A percentile compares a stretch with the other conserved stretches of the same genome.
These are phyloP conservation scores for Termitomyces sp. DNA, from an alignment of 768 basidiomycete species.

Conservation along the genomic window DNA sequence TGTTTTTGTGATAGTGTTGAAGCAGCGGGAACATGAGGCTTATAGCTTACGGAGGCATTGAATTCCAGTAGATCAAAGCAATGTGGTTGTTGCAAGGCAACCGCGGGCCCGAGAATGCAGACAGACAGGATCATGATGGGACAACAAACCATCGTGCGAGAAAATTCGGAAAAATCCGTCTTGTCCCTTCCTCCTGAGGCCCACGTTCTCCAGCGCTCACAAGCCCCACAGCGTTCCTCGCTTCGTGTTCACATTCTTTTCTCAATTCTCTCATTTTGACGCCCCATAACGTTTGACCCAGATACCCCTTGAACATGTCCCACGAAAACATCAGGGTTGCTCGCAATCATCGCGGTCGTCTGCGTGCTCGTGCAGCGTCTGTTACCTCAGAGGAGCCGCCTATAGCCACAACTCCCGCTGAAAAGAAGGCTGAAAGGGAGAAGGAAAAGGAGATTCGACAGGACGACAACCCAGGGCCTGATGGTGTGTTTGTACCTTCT, in stretches of 20 bases:
- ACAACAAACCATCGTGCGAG: background rate
- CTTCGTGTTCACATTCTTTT: constrained; percentile 12
- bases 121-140: too few species aligned
- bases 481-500: background rate
- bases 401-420: background rate
- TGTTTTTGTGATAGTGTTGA: background rate
- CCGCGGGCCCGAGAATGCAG: background rate
- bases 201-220: background rate
- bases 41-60: background rate
- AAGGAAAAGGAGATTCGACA: background rate
- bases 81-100: background rate
- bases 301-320: constrained; percentile 6
- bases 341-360: constrained; percentile 9
- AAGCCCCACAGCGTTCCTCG: background rate
- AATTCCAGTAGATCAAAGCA: too few species aligned
- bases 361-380: constrained; percentile 8
- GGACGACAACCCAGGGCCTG: background rate
- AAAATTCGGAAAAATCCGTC: background rate
- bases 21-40: background rate
- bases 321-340: constrained; percentile 8
- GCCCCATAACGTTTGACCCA: background rate
- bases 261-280: constrained; percentile 7
- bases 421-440: background rate
- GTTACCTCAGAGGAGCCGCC: background rate
- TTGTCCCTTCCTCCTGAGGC: background rate